Percentiles rank a stretch among this genome's conserved stretches.
phyloP scores from a whole-genome alignment of 164 flowering plant species.

The Litsea cubeba region DNA sequence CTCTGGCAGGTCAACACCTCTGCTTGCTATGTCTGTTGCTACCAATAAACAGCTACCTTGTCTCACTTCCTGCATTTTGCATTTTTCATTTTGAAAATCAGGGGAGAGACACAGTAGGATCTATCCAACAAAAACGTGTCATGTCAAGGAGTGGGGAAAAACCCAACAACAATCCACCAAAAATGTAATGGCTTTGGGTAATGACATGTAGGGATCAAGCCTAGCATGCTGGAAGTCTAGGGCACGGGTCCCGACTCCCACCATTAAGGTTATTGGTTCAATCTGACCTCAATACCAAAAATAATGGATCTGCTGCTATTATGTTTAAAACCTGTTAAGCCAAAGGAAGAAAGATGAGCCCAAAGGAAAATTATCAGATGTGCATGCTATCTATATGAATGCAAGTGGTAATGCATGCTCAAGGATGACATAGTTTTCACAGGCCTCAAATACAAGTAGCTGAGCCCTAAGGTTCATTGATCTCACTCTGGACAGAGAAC shows the following conservation, averaged over 20 bases:
- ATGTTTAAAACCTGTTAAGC: not conserved
- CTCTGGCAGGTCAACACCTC: slow-evolving; percentile 92
- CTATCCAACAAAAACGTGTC: too few relatives aligned
- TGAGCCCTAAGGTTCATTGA: not conserved
- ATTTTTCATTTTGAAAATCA: not conserved
- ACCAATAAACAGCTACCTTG: slow-evolving; percentile 68
- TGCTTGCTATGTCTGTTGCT: slow-evolving; percentile 87
- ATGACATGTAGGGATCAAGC: too few relatives aligned
- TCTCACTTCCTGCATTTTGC: slow-evolving; percentile 56
- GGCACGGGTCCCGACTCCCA: not conserved
- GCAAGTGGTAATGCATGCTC: not conserved
- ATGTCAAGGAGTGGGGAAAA: too few relatives aligned
- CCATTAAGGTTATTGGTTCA: not conserved
- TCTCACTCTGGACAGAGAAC: too few relatives aligned
- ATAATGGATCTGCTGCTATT: not conserved
- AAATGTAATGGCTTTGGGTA: too few relatives aligned
- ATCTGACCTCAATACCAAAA: not conserved
- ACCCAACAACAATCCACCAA: too few relatives aligned
- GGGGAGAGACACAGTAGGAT: too few relatives aligned
- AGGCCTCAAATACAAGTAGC: not conserved
- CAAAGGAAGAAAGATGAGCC: too few relatives aligned
- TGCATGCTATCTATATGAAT: not conserved
- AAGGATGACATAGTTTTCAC: not conserved
- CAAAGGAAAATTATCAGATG: not conserved
- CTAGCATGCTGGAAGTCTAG: not conserved